Evolutionary conservation across 306 rosid genomes (phyloP).

Genomic region (Rosa persica): DNA sequence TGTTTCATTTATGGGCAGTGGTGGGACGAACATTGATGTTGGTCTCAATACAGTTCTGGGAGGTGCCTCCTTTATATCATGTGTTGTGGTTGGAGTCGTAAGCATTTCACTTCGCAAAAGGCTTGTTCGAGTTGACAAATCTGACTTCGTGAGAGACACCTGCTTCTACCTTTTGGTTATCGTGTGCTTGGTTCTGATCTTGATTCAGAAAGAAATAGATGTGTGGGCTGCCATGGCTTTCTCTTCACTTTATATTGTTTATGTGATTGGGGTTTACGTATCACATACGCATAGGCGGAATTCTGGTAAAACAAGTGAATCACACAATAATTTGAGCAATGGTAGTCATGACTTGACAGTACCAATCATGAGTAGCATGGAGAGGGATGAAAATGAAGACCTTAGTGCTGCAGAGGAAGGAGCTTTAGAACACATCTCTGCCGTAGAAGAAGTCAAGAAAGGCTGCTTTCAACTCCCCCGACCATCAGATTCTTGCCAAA

Average conservation of each 20-base stretch:
- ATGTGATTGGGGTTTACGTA: conserved; percentile 62
- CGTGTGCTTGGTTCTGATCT: conserved; percentile 40
- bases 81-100: conserved; percentile 70
- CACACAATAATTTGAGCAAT: background rate
- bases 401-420: conserved; percentile 24
- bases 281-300: conserved; percentile 41
- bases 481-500: conserved; percentile 24
- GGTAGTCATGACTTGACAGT: conserved; percentile 29
- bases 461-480: conserved; percentile 22
- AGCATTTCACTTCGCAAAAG: conserved; percentile 46
- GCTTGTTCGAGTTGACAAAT: conserved; percentile 43
- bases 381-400: conserved; percentile 42
- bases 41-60: conserved; percentile 82
- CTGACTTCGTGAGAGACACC: conserved; percentile 59
- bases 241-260: conserved; percentile 54
- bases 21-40: conserved; percentile 43
- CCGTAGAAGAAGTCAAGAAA: conserved; percentile 20
- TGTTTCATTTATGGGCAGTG: conserved; percentile 60
- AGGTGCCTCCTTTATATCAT: conserved; percentile 66
- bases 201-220: conserved; percentile 52
- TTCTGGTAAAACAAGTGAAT: conserved; percentile 1
- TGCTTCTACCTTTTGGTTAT: conserved; percentile 60
- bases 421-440: conserved; percentile 17
- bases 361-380: conserved; percentile 42
- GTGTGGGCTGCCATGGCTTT: conserved; percentile 60